A percentile compares a stretch with the other conserved stretches of the same genome.
Conservation (phyloP, 1,284 basidiomycete genomes). For the Sanghuangporus baumii region DNA sequence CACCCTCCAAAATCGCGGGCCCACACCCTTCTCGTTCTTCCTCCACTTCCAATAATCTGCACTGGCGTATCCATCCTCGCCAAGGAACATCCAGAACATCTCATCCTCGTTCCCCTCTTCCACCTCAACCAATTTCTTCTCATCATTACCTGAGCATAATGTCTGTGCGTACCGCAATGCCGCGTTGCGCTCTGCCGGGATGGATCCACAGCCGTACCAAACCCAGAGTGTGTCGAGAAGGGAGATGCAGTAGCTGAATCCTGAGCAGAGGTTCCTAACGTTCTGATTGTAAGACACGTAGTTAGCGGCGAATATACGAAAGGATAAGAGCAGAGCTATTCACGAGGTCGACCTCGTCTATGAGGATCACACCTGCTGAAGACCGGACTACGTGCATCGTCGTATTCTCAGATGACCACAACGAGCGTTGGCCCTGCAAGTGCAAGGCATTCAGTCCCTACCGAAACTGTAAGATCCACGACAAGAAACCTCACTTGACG, state of each 20-base stretch:
- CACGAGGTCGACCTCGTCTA: constrained; percentile 73
- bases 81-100: constrained; percentile 80
- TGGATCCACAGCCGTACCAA: constrained; percentile 72
- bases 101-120: constrained; percentile 55
- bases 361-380: constrained; percentile 42
- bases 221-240: constrained; percentile 66
- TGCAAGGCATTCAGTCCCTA: constrained; percentile 4
- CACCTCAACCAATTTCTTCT: constrained; percentile 53
- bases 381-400: constrained; percentile 69
- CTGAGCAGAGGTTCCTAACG: constrained; percentile 69
- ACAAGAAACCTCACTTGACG: constrained; percentile 48
- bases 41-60: constrained; percentile 79
- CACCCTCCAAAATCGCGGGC: constrained; percentile 56
- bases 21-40: constrained; percentile 27
- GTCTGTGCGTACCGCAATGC: constrained; percentile 54
- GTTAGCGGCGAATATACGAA: background rate
- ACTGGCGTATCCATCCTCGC: constrained; percentile 63
- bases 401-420: constrained; percentile 75
- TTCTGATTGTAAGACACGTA: constrained; percentile 32
- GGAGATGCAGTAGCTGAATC: constrained; percentile 69
- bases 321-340: constrained; percentile 22
- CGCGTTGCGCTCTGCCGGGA: constrained; percentile 47
- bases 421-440: constrained; percentile 55
- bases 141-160: constrained; percentile 34
- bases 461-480: background rate